Evolutionary conservation across 331 rosid species (phyloP), one percentile per base, ranked within the genome.

Genomic region (Malus hybrid): DNA sequence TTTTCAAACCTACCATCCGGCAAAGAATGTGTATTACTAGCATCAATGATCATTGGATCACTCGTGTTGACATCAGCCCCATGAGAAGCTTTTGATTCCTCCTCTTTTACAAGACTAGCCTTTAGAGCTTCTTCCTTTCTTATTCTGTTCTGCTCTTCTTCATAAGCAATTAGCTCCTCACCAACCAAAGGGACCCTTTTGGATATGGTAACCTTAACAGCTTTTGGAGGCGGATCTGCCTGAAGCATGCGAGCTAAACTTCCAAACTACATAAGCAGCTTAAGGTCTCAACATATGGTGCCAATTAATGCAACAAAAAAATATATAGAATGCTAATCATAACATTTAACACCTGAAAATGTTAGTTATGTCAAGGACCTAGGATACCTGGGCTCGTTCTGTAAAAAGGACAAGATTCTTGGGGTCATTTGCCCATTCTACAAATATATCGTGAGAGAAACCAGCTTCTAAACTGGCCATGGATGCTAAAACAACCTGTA

Each of bases 401-500:
- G 97, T 90, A 78, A 90, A 95, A 76, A 95, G 92, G 75, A 90
- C 87, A 36, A 90, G 96, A 86, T 92, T 95, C 73, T 85, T 92
- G 7, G 76, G 54, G 78, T 90, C 97, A 46, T 80, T 83, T 22
- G 91, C 97, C 99, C 97, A 95, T 54, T 95, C 99, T 48, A 89
- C 91, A 77, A 92, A 95, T 81, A 95, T 89, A 84, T 92, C 99
- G 65, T 92, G 99, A 67, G 99, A 92, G 81, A 90, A 95, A 50
- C 99, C 97, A 9, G 96, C 97, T 86, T 95, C 99, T 87, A 95
- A 87, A 86, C 97, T 95, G 70, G 97, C 99, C 99, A 95, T 90
- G 61, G 99, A 95, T 69, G 97, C 90, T 79, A 95, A 78, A 80
- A 95, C 97, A 77, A 93, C 97, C 99, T 94, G 72, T 56, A 70